Base-by-base conservation (phyloP, 1,284 basidiomycete species). In the Pyrrhoderma lamaoense region DNA sequence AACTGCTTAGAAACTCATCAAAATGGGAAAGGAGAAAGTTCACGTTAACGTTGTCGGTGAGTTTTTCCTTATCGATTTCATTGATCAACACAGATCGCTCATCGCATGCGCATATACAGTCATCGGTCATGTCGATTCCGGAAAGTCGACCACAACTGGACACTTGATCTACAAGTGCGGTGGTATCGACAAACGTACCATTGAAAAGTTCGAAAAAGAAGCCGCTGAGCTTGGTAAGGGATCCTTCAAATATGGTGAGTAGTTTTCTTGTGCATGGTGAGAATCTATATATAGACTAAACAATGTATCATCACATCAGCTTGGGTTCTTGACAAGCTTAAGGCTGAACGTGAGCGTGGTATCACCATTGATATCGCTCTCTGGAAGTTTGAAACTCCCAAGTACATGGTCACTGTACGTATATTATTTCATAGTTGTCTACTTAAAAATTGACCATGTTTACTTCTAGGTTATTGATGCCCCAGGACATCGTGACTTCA, bases 111-210 rank as follows among this genome's bases (percentile, higher is more conserved):
- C 69, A 56, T 55, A 54, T 68, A 75, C 73, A 90, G 92, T 95
- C 73, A 93, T 94, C 78, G 91, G 92, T 61, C 92, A 95, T 79
- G 91, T 94, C 87, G 89, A 93, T 77, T 92, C 89, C 70, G 90
- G 95, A 65, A 98, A 98, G 80, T 98, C 94, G 60, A 99, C 95
- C 75, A 99, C 95, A 69, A 99, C 96, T 67, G 96, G 96, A 65
- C 96, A 99, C 82, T 81, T 99, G 77, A 99, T 99, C 85, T 98
- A 98, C 92, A 98, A 99, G 87, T 99, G 95, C 74, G 95, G 95
- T 86, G 96, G 96, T 92, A 99, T 99, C 79, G 96, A 99, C 76
- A 99, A 99, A 82, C 95, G 96, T 88, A 98, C 94, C 73, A 97
- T 99, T 66, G 94, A 99, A 79, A 99, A 98, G 80, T 99, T 98